Evolutionary conservation across 75 land plant species (phyloP).

Genomic region (Pinus taeda): DNA sequence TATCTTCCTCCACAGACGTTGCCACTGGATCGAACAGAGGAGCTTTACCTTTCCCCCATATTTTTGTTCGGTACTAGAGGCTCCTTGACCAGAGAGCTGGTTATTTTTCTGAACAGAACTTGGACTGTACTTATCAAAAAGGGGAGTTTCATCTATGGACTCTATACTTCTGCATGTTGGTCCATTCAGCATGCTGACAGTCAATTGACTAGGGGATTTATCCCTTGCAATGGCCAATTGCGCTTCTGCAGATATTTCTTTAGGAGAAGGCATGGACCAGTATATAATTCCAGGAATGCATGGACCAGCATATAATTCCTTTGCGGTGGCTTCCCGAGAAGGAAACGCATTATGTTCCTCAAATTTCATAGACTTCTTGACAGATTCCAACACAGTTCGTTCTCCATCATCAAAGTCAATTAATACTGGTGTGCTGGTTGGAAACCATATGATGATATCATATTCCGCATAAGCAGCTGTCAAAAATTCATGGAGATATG

Average conservation of each 20-base stretch:
- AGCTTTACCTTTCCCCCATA: not conserved
- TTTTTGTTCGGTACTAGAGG: not conserved
- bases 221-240: conserved; percentile 14
- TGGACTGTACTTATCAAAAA: not conserved
- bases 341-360: conserved; percentile 6
- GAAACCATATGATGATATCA: not conserved
- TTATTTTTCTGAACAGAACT: not conserved
- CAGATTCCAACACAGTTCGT: conserved; percentile 7
- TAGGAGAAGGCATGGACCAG: conserved; percentile 24
- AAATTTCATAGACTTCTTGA: not conserved
- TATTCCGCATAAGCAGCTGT: too few relatives aligned
- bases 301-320: not conserved
- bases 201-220: conserved; percentile 32
- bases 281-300: conserved; percentile 12
- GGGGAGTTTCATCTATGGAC: not conserved
- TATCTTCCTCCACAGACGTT: not conserved
- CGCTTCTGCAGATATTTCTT: conserved; percentile 28
- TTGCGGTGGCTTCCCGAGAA: not conserved
- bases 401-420: not conserved
- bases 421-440: not conserved
- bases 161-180: conserved; percentile 37
- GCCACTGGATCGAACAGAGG: not conserved
- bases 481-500: not conserved
- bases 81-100: not conserved
- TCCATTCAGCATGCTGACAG: conserved; percentile 36